Evolutionary conservation across 148 eudicot genomes (phyloP).

Genomic region (Suaeda aralocaspica): DNA sequence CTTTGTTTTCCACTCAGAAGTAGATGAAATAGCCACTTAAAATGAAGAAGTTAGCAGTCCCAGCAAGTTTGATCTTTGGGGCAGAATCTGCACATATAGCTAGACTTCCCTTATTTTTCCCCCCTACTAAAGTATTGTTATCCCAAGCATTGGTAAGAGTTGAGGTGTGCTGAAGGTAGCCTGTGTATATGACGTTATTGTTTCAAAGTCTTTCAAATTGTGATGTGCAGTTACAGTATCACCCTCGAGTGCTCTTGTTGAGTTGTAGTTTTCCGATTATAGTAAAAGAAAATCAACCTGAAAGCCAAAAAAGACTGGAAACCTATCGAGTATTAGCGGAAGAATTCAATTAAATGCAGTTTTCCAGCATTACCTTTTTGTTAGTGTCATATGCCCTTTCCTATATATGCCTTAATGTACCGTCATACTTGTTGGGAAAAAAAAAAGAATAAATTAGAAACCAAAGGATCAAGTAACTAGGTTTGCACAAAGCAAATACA

Average conservation of each 20-base stretch:
- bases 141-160: slow-evolving; percentile 21
- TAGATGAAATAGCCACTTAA: slow-evolving; percentile 59
- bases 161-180: slow-evolving; percentile 24
- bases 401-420: too few relatives aligned
- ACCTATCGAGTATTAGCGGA: too few relatives aligned
- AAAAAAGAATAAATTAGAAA: too few relatives aligned
- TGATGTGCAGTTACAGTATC: not conserved
- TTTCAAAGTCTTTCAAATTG: slow-evolving; percentile 11
- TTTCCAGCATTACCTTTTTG: too few relatives aligned
- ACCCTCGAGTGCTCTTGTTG: not conserved
- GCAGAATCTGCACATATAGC: slow-evolving; percentile 21
- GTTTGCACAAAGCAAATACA: too few relatives aligned
- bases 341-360: too few relatives aligned
- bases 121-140: slow-evolving; percentile 3
- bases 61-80: not conserved
- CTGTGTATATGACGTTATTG: slow-evolving; percentile 23
- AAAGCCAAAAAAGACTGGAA: not conserved
- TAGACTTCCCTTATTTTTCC: not conserved
- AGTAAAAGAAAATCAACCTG: slow-evolving; percentile 13
- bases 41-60: slow-evolving; percentile 3
- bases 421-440: too few relatives aligned
- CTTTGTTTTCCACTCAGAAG: slow-evolving; percentile 71
- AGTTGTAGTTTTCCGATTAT: slow-evolving; percentile 14
- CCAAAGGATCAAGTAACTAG: too few relatives aligned
- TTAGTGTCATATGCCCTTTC: too few relatives aligned